Evolutionary conservation across 1,284 basidiomycete species (phyloP), one percentile per base, ranked within the genome.

Genomic region (Ustilago trichophora): DNA sequence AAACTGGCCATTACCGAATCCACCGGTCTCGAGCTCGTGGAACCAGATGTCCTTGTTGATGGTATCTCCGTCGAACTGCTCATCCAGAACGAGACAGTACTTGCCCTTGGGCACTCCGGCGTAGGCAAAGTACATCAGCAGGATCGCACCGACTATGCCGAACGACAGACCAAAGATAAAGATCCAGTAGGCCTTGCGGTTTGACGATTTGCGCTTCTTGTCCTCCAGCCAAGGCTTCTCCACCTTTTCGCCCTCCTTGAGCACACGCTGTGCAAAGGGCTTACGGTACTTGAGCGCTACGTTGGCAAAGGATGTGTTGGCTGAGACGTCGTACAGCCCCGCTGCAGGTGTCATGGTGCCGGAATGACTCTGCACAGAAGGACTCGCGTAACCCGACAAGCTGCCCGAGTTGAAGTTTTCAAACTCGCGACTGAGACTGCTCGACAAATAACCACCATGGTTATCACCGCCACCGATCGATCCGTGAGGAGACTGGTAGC

Each of bases 1-100:
- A 72, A 94, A 94, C 77, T 92, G 88, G 32, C 89, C 88, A 70
- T 92, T 91, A 82, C 91, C 91, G 78, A 90, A 93, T 1, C 92
- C 92, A 56, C 90, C 89, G 82, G 92, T 87, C 69, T 91, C 88
- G n/a, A 91, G 86, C 78, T 93, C 91, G 33, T 87, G 86, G 66
- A 86, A 85, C 87, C 91, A 93, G 25, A 86, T 87, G 44, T 85
- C 85, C 49, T 83, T 84, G 66, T 80, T 56, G 87, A 85, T 87
- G 66, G 91, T 87, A 22, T 87, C 82, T 35, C 84, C 85, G 11
- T 86, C 84, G 75, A 93, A 93, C 54, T 91, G 83, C 73, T 93
- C 91, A 41, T 91, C 85, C 65, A 94, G 83, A 16, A 92, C 88
- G 34, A 88, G 83, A 71, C 91, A 93, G 54, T 76, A 77, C 47